Evolutionary conservation across 306 rosid genomes (phyloP).

Genomic region (Castanospermum australe): DNA sequence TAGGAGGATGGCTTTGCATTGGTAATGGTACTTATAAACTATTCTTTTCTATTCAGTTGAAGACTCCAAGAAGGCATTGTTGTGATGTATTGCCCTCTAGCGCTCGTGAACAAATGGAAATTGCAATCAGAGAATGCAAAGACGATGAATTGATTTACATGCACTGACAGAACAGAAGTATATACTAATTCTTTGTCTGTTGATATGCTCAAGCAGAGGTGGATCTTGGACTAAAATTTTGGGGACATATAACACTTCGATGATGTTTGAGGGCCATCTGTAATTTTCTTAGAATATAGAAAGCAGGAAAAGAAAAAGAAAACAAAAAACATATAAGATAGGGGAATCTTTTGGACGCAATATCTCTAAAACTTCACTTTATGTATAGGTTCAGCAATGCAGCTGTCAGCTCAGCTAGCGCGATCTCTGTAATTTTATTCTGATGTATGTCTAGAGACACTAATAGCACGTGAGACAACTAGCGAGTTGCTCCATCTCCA

Average conservation of each 20-base stretch:
- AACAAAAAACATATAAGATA: not conserved
- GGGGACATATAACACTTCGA: too few species aligned
- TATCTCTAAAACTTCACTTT: not conserved
- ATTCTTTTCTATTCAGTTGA: slow-evolving; percentile 42
- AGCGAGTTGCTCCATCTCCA: not conserved
- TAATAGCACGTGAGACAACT: not conserved
- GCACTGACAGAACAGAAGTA: slow-evolving; percentile 29
- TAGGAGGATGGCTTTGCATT: not conserved
- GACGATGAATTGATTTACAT: slow-evolving; percentile 61
- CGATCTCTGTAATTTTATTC: not conserved
- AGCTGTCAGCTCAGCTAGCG: not conserved
- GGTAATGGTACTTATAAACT: not conserved
- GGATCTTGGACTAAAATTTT: too few species aligned
- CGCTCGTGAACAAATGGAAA: slow-evolving; percentile 42
- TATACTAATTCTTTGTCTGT: not conserved
- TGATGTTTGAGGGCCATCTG: too few species aligned
- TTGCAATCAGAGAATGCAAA: slow-evolving; percentile 74
- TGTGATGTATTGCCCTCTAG: slow-evolving; percentile 63
- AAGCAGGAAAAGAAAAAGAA: not conserved
- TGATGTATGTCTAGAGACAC: not conserved
- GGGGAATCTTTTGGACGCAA: not conserved
- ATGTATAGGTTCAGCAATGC: not conserved
- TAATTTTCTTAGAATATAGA: too few species aligned
- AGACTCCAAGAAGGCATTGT: slow-evolving; percentile 75
- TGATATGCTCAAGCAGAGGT: not conserved